A percentile compares a stretch with the other conserved stretches of the same genome.
Conservation (phyloP, 768 basidiomycete genomes). For the Boletus sp. region DNA sequence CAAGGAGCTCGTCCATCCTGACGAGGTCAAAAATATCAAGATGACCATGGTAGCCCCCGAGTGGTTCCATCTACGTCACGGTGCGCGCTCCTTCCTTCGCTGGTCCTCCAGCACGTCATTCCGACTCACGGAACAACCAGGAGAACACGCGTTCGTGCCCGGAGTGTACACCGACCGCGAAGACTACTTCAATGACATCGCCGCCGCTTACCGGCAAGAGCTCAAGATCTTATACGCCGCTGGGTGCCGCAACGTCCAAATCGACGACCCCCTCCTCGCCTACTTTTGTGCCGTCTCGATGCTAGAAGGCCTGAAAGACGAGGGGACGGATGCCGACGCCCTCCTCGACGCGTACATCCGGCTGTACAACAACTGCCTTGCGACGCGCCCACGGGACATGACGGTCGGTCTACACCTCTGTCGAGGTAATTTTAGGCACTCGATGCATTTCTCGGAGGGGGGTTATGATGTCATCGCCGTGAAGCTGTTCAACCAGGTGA, state of each 20-base stretch:
- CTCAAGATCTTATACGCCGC: slow-evolving; percentile 42
- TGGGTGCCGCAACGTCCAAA: slow-evolving; percentile 43
- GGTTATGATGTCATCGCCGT: slow-evolving; percentile 44
- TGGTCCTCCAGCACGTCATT: neutral
- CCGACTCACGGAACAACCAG: slow-evolving; percentile 3
- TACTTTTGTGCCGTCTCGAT: slow-evolving; percentile 66
- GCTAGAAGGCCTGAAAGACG: slow-evolving; percentile 54
- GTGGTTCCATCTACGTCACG: slow-evolving; percentile 70
- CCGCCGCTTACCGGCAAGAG: slow-evolving; percentile 44
- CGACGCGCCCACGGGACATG: slow-evolving; percentile 38
- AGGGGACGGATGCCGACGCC: slow-evolving; percentile 57
- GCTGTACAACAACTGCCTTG: slow-evolving; percentile 39
- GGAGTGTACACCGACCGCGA: slow-evolving; percentile 25
- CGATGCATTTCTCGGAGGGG: slow-evolving; percentile 43
- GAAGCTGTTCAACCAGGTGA: slow-evolving; percentile 43
- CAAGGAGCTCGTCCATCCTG: slow-evolving; percentile 52
- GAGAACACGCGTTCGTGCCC: slow-evolving; percentile 21
- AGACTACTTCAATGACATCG: slow-evolving; percentile 50
- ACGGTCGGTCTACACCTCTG: slow-evolving; percentile 43
- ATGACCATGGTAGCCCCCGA: slow-evolving; percentile 68
- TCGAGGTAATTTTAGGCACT: slow-evolving; percentile 34
- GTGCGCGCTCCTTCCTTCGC: slow-evolving; percentile 27
- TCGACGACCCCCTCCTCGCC: slow-evolving; percentile 46
- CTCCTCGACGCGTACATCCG: slow-evolving; percentile 59
- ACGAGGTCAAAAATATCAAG: slow-evolving; percentile 68